Percentiles rank a stretch among this genome's conserved stretches.
Evolutionary conservation across 257 asterid species (phyloP).

Genomic region (Solanum tacnaense): DNA sequence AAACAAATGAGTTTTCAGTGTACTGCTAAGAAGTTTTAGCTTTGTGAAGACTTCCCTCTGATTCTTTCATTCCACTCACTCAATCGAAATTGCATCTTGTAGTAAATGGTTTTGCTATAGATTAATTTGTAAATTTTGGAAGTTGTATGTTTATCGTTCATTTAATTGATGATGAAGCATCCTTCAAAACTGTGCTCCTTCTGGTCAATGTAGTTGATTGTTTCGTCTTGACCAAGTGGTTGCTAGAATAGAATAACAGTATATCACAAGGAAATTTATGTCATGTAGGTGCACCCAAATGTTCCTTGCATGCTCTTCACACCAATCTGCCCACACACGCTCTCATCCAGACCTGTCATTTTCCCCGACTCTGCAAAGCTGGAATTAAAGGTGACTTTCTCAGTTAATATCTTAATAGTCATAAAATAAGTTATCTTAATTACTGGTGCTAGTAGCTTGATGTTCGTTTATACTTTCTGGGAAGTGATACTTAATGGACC

Average conservation of each 20-base stretch:
- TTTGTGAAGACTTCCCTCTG: background rate
- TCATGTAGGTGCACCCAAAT: slow-evolving; percentile 87
- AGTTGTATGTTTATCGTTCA: background rate
- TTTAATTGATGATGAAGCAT: background rate
- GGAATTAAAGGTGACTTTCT: slow-evolving; percentile 67
- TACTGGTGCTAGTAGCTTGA: background rate
- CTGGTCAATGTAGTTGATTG: background rate
- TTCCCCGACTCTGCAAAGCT: slow-evolving; percentile 97
- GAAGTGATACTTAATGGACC: background rate
- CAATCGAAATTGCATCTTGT: background rate
- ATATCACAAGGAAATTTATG: slow-evolving; percentile 1
- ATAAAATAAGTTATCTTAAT: background rate
- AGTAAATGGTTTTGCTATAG: background rate
- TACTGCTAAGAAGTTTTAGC: background rate
- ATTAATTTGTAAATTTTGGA: background rate
- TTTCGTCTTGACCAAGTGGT: background rate
- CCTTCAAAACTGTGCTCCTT: background rate
- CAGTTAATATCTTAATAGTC: background rate
- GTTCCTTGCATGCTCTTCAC: slow-evolving; percentile 99
- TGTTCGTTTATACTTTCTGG: background rate
- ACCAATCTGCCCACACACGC: slow-evolving; percentile 96
- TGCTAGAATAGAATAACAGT: background rate
- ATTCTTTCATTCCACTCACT: background rate
- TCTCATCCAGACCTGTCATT: slow-evolving; percentile 96
- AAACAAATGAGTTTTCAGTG: background rate